A percentile compares a stretch with the other conserved stretches of the same genome.
Evolutionary conservation across 2,329 filamentous ascomycete species (phyloP).

Genomic region (Biscogniauxia marginata): DNA sequence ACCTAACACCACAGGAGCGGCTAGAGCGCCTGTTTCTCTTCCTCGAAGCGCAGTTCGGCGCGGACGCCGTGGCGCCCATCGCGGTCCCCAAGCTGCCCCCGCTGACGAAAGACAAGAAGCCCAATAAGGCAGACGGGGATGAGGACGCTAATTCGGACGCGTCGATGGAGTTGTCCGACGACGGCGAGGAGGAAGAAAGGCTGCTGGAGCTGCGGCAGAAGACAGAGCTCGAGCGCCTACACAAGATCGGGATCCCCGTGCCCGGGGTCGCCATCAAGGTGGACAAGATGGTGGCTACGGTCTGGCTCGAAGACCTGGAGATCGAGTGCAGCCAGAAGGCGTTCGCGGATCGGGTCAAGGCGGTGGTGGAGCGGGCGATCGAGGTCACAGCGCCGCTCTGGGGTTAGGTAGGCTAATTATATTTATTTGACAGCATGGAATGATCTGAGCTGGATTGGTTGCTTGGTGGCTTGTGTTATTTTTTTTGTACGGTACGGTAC

Average conservation of each 20-base stretch:
- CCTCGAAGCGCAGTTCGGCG: conserved; percentile 93
- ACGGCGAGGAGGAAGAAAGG: conserved; percentile 42
- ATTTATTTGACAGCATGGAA: background rate
- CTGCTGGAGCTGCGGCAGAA: conserved; percentile 55
- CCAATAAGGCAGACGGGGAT: conserved; percentile 29
- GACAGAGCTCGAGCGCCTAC: conserved; percentile 73
- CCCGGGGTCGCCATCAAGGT: conserved; percentile 85
- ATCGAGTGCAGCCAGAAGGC: conserved; percentile 81
- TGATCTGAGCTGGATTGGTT: background rate
- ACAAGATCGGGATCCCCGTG: conserved; percentile 83
- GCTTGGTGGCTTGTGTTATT: background rate
- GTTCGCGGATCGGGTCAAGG: conserved; percentile 79
- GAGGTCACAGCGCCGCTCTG: conserved; percentile 81
- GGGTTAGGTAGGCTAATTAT: conserved; percentile 40
- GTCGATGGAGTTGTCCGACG: conserved; percentile 36
- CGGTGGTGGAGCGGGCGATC: conserved; percentile 84
- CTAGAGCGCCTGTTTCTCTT: conserved; percentile 90
- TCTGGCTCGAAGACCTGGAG: conserved; percentile 90
- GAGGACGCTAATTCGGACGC: conserved; percentile 36
- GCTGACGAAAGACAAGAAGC: conserved; percentile 34
- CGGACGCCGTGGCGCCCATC: conserved; percentile 77
- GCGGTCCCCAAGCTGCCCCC: conserved; percentile 57
- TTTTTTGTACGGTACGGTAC: no score
- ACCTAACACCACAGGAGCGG: conserved; percentile 70
- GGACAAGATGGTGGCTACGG: conserved; percentile 80